phyloP scores from a whole-genome alignment of 2,329 filamentous ascomycete species.

The Rhinocladiella mackenziei region DNA sequence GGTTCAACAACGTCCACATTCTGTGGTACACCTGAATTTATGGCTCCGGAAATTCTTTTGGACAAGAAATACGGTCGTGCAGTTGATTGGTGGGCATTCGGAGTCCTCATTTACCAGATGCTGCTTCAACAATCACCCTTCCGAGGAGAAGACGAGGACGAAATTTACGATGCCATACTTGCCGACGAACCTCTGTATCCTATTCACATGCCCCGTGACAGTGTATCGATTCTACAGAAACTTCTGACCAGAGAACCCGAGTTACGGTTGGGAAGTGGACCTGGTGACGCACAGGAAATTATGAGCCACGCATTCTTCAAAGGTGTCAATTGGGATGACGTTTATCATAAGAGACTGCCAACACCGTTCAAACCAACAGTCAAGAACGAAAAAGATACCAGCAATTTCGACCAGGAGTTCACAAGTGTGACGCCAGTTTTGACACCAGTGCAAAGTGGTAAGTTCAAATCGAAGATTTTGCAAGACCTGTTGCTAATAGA shows the following conservation, averaged over 20 bases:
- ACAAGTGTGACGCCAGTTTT: constrained; percentile 96
- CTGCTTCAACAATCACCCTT: constrained; percentile 97
- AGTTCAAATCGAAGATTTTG: constrained; percentile 38
- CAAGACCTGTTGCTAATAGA: neutral
- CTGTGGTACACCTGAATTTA: constrained; percentile 98
- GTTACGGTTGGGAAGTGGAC: constrained; percentile 83
- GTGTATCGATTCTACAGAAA: constrained; percentile 96
- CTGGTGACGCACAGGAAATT: constrained; percentile 95
- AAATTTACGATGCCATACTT: constrained; percentile 98
- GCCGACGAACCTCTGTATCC: constrained; percentile 96
- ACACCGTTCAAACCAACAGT: constrained; percentile 89
- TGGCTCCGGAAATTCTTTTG: constrained; percentile 97
- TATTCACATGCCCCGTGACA: constrained; percentile 97
- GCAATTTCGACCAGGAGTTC: constrained; percentile 98
- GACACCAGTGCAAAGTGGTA: constrained; percentile 95
- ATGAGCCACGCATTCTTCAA: constrained; percentile 99
- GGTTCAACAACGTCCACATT: constrained; percentile 95
- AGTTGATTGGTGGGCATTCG: constrained; percentile 99
- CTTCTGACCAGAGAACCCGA: constrained; percentile 93
- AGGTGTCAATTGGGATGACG: constrained; percentile 97
- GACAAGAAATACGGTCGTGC: constrained; percentile 98
- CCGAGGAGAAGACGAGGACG: constrained; percentile 96
- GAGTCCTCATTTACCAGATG: constrained; percentile 99
- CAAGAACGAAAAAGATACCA: constrained; percentile 92
- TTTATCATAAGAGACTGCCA: constrained; percentile 88